These are phyloP conservation scores for Crotalaria pallida DNA, from an alignment of 306 rosid species.

Conservation along the genomic window DNA sequence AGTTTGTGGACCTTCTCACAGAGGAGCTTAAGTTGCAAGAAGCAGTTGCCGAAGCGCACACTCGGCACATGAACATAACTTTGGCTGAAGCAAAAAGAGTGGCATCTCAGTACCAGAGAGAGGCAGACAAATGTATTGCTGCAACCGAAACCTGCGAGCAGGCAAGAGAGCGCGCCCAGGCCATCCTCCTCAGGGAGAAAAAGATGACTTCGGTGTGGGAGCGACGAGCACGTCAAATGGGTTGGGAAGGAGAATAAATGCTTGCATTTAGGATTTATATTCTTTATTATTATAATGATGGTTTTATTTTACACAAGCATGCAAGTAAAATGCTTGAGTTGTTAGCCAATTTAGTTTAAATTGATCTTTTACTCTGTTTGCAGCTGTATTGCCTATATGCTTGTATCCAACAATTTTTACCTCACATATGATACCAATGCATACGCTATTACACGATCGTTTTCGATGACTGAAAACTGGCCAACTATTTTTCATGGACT, in stretches of 20 bases:
- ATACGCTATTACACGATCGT: background rate
- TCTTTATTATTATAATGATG: conserved; percentile 21
- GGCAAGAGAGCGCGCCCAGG: conserved; percentile 77
- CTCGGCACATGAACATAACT: conserved; percentile 78
- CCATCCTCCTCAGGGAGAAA: conserved; percentile 67
- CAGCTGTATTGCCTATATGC: conserved; percentile 23
- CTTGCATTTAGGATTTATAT: conserved; percentile 12
- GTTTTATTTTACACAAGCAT: conserved; percentile 32
- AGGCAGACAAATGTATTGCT: conserved; percentile 88
- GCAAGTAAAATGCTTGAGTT: conserved; percentile 55
- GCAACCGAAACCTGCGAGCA: conserved; percentile 96
- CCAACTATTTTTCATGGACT: background rate
- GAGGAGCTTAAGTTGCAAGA: conserved; percentile 93
- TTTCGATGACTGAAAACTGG: background rate
- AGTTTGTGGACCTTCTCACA: conserved; percentile 77
- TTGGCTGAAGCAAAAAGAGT: conserved; percentile 79
- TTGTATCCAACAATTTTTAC: conserved; percentile 32
- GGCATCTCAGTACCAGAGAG: conserved; percentile 91
- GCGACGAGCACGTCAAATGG: conserved; percentile 78
- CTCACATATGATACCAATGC: conserved; percentile 31
- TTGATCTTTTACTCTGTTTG: conserved; percentile 24
- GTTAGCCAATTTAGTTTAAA: conserved; percentile 22
- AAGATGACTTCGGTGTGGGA: conserved; percentile 74
- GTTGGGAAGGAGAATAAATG: conserved; percentile 70
- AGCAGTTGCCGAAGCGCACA: conserved; percentile 65